Evolutionary conservation across 495 filamentous ascomycete genomes (phyloP).

Genomic region (Saxispiralis lemnorum): DNA sequence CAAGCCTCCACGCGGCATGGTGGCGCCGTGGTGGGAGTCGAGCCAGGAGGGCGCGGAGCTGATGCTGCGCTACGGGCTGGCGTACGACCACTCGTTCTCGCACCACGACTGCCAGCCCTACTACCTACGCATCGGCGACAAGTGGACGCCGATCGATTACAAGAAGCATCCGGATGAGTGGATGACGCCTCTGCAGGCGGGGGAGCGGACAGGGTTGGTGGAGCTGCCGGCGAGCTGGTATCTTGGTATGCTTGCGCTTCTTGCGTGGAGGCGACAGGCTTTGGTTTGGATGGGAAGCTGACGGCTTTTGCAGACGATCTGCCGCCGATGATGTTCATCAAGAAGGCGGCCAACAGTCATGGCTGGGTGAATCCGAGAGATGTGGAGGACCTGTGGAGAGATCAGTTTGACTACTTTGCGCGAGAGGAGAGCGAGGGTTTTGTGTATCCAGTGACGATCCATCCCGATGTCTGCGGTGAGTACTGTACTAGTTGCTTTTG

Average conservation of each 20-base stretch:
- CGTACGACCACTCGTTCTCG: conserved; percentile 31
- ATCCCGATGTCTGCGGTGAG: conserved; percentile 30
- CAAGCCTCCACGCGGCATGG: conserved; percentile 53
- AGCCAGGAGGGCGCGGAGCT: conserved; percentile 34
- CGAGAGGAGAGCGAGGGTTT: conserved; percentile 40
- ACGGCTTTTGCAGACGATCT: conserved; percentile 13
- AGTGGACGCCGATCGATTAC: conserved; percentile 35
- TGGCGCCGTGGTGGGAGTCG: conserved; percentile 36
- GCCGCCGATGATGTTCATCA: conserved; percentile 43
- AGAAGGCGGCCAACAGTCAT: conserved; percentile 34
- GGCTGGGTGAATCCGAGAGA: conserved; percentile 40
- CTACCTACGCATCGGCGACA: conserved; percentile 32
- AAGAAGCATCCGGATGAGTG: conserved; percentile 32
- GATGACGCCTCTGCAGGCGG: conserved; percentile 37
- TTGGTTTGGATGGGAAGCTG: neutral
- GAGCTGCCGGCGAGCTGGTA: conserved; percentile 43
- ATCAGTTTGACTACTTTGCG: conserved; percentile 44
- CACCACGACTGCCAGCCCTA: conserved; percentile 41
- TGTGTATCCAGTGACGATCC: conserved; percentile 42
- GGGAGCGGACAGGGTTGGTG: conserved; percentile 31
- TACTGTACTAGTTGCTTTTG: too few species aligned
- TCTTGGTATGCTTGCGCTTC: conserved; percentile 22
- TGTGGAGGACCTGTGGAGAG: conserved; percentile 40
- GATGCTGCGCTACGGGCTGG: conserved; percentile 26
- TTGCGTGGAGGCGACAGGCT: neutral